These are phyloP conservation scores for Amanita polypyramis DNA, from an alignment of 768 basidiomycete species.

Conservation along the genomic window DNA sequence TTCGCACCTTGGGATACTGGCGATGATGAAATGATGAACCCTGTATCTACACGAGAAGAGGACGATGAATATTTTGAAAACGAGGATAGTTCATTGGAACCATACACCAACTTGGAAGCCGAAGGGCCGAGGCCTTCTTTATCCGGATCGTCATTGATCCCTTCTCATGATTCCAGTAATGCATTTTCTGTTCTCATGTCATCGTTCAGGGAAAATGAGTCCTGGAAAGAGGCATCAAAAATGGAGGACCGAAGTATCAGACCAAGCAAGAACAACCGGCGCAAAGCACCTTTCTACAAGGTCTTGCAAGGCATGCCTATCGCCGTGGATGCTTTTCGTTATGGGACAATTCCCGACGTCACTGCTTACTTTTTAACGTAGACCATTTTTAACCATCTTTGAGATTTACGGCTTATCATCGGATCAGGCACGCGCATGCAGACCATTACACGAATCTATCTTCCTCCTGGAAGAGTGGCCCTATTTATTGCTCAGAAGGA, in stretches of 20 bases:
- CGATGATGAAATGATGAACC: conserved; percentile 45
- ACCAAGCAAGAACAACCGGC: conserved; percentile 37
- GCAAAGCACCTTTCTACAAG: conserved; percentile 93
- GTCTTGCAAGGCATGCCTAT: conserved; percentile 94
- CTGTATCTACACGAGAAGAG: conserved; percentile 13
- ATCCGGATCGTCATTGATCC: background rate
- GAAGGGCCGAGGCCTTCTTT: background rate
- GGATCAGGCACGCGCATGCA: conserved; percentile 82
- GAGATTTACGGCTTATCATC: conserved; percentile 9
- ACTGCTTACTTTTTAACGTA: conserved; percentile 91
- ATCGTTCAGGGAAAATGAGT: conserved; percentile 68
- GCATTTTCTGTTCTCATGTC: conserved; percentile 84
- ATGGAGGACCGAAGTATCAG: conserved; percentile 38
- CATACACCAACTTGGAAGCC: background rate
- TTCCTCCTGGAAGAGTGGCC: conserved; percentile 79
- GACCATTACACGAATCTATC: conserved; percentile 94
- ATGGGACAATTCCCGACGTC: conserved; percentile 83
- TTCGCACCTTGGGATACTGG: conserved; percentile 59
- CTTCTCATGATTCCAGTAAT: conserved; percentile 13
- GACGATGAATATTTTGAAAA: conserved; percentile 13
- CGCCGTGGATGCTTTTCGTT: conserved; percentile 95
- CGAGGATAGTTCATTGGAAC: conserved; percentile 7
- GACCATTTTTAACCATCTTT: conserved; percentile 7
- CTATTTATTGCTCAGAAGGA: conserved; percentile 91
- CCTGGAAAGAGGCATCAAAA: conserved; percentile 73